Conservation (phyloP, 2,329 filamentous ascomycete species). For the Aspergillus niger region DNA sequence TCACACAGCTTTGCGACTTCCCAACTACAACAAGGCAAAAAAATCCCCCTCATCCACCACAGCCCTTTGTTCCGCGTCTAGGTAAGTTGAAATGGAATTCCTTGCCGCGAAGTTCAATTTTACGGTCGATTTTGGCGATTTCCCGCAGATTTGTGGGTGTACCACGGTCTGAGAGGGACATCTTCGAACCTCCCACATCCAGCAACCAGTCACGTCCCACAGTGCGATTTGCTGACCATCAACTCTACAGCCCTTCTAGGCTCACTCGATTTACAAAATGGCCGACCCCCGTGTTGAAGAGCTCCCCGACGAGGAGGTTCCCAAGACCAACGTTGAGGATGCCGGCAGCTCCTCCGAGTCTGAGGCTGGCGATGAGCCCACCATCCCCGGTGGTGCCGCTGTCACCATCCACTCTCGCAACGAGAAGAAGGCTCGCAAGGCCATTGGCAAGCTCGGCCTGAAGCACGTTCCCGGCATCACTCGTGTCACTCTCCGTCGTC, state of each 20-base stretch:
- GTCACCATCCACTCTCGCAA: constrained; percentile 96
- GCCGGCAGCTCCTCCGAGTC: constrained; percentile 56
- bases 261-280: constrained; percentile 62
- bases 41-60: constrained; percentile 40
- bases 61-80: constrained; percentile 35
- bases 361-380: constrained; percentile 58
- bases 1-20: constrained; percentile 44
- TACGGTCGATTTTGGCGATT: constrained; percentile 26
- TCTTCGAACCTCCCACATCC: constrained; percentile 19
- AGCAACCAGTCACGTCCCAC: constrained; percentile 15
- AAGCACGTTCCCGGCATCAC: constrained; percentile 97
- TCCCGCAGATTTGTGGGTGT: constrained; percentile 23
- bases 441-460: constrained; percentile 96
- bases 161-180: constrained; percentile 24
- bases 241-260: constrained; percentile 22
- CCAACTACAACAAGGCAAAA: constrained; percentile 40
- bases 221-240: constrained; percentile 24
- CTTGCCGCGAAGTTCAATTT: constrained; percentile 22
- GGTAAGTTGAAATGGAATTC: constrained; percentile 36
- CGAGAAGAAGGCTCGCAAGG: constrained; percentile 99
- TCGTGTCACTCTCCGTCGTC: constrained; percentile 93
- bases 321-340: constrained; percentile 80
- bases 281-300: constrained; percentile 98
- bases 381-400: constrained; percentile 79
- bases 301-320: constrained; percentile 81